phyloP scores from a whole-genome alignment of 2,329 filamentous ascomycete species.

The Metarhizium album region DNA sequence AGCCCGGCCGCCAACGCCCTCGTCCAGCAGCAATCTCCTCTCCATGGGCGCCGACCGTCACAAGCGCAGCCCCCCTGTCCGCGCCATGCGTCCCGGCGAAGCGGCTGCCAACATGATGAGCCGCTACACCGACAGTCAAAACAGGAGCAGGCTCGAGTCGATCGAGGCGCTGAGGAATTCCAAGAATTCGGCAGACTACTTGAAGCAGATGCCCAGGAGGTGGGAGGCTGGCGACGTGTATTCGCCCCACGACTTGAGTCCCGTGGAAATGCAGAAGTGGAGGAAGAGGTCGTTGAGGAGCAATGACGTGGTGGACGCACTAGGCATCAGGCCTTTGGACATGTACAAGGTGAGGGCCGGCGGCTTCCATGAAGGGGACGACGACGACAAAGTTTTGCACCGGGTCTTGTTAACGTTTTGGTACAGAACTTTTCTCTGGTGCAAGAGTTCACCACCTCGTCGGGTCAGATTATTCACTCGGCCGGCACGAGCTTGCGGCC shows the following conservation, averaged over 20 bases:
- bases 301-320: constrained; percentile 65
- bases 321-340: constrained; percentile 70
- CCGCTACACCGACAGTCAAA: constrained; percentile 19
- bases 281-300: constrained; percentile 45
- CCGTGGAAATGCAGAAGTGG: constrained; percentile 75
- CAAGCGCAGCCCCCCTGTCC: background rate
- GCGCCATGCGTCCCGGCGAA: constrained; percentile 12
- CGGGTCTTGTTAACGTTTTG: background rate
- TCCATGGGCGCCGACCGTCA: constrained; percentile 13
- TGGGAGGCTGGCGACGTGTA: constrained; percentile 81
- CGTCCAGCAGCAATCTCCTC: constrained; percentile 15
- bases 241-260: constrained; percentile 75
- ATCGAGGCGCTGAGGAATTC: constrained; percentile 21
- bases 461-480: constrained; percentile 76
- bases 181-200: constrained; percentile 39
- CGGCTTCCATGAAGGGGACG: background rate
- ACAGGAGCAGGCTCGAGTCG: constrained; percentile 22
- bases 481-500: constrained; percentile 68
- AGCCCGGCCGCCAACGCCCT: constrained; percentile 4
- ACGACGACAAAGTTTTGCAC: background rate
- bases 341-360: constrained; percentile 64
- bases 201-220: constrained; percentile 54
- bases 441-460: constrained; percentile 74
- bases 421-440: constrained; percentile 82
- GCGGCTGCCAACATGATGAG: constrained; percentile 19